Percentiles rank a stretch among this genome's conserved stretches.
phyloP scores from a whole-genome alignment of 129 eudicot genomes.

The Lonicera japonica region DNA sequence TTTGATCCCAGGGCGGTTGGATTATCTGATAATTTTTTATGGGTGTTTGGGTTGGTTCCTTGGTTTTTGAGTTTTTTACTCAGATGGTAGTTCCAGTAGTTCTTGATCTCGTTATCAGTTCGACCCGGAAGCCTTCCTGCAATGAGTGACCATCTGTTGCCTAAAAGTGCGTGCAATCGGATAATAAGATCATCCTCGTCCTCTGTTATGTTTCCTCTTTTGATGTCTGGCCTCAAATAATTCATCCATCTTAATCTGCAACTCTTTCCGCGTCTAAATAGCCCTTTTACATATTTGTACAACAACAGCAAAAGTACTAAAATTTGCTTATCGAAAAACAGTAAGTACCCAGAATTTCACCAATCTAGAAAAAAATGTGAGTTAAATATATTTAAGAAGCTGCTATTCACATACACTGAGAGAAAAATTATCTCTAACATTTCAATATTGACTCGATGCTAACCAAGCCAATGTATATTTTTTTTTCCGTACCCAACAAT shows the following conservation, averaged over 20 bases:
- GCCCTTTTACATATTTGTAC: slow-evolving; percentile 11
- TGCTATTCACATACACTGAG: too few relatives aligned
- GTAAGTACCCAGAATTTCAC: not conserved
- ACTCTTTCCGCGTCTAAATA: slow-evolving; percentile 36
- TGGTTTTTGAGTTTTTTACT: slow-evolving; percentile 16
- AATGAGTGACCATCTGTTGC: slow-evolving; percentile 41
- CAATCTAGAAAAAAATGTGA: too few relatives aligned
- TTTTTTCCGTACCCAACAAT: too few relatives aligned
- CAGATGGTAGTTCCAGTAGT: slow-evolving; percentile 34
- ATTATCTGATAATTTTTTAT: not conserved
- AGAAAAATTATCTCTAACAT: too few relatives aligned
- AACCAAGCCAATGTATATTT: too few relatives aligned
- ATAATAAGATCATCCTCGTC: slow-evolving; percentile 38
- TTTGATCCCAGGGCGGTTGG: not conserved
- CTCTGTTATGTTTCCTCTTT: slow-evolving; percentile 30
- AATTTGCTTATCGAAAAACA: not conserved
- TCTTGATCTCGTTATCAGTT: slow-evolving; percentile 43
- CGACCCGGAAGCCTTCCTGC: slow-evolving; percentile 41
- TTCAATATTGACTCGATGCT: too few relatives aligned
- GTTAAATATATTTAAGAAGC: too few relatives aligned
- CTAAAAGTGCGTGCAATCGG: slow-evolving; percentile 31
- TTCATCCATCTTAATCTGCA: slow-evolving; percentile 29
- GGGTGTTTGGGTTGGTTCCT: slow-evolving; percentile 19
- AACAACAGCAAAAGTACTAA: not conserved
- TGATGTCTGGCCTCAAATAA: slow-evolving; percentile 27